phyloP scores from a whole-genome alignment of 129 eudicot species.

The Arctium minus region DNA sequence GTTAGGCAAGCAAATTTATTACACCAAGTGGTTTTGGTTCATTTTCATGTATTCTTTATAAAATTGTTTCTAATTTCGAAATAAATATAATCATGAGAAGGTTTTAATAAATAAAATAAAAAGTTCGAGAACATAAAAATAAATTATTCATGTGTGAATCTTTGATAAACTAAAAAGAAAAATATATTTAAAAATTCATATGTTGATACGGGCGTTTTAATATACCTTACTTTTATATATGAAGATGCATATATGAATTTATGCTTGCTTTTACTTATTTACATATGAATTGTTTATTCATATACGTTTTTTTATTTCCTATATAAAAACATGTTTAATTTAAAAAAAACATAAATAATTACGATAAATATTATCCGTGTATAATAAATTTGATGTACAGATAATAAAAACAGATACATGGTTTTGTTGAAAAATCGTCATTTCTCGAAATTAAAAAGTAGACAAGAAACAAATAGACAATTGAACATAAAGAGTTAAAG shows the following conservation, averaged over 20 bases:
- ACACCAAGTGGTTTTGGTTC: slow-evolving; percentile 23
- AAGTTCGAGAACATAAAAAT: not conserved
- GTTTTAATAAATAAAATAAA: too few relatives aligned
- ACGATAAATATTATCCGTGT: too few relatives aligned
- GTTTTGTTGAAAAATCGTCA: not conserved
- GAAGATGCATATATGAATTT: too few relatives aligned
- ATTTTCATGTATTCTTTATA: not conserved
- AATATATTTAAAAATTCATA: not conserved
- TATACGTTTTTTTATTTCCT: too few relatives aligned
- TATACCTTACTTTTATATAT: not conserved
- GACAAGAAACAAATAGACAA: not conserved
- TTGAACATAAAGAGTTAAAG: not conserved
- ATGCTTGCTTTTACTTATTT: not conserved
- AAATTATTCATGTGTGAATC: not conserved
- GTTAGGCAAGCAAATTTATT: slow-evolving; percentile 31
- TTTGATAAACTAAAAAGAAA: too few relatives aligned
- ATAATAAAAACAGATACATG: not conserved
- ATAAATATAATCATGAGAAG: too few relatives aligned
- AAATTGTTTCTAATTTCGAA: not conserved
- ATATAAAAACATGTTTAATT: not conserved
- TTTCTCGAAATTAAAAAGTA: not conserved
- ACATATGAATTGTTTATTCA: not conserved
- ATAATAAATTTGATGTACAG: not conserved
- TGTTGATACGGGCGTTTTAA: too few relatives aligned
- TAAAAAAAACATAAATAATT: not conserved